A percentile compares a stretch with the other conserved stretches of the same genome.
Evolutionary conservation across 306 rosid genomes (phyloP).

Genomic region (Castanea mollissima): DNA sequence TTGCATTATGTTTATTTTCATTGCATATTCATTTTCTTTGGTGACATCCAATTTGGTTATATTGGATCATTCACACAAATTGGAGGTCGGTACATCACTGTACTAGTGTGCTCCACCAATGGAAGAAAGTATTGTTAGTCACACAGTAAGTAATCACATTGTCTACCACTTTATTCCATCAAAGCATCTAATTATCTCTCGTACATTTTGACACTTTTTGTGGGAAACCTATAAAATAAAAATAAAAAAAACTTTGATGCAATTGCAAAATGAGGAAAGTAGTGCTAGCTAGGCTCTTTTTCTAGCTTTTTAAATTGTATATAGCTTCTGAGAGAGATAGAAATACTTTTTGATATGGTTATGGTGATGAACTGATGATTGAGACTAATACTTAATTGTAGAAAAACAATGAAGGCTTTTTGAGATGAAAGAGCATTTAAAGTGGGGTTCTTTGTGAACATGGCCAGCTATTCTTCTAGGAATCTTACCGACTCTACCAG

Average conservation of each 20-base stretch:
- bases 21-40: no score
- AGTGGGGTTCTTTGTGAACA: conserved; percentile 28
- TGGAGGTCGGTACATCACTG: no score
- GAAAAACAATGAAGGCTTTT: conserved; percentile 18
- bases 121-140: neutral
- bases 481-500: conserved; percentile 20
- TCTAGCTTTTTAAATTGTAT: neutral
- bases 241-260: neutral
- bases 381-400: conserved; percentile 14
- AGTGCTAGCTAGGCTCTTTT: neutral
- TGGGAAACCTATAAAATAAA: neutral
- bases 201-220: neutral
- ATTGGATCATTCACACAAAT: no score
- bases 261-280: conserved; percentile 2
- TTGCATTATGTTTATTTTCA: no score
- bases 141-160: neutral
- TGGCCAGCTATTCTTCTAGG: conserved; percentile 25
- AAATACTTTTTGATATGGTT: conserved; percentile 10
- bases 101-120: neutral
- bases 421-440: neutral
- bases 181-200: conserved; percentile 28
- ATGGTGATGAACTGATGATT: conserved; percentile 5
- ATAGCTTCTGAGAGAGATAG: neutral
- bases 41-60: no score
- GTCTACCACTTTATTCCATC: neutral